phyloP scores from a whole-genome alignment of 192 early-diverging fungal genomes.

The Backusella luteola region DNA sequence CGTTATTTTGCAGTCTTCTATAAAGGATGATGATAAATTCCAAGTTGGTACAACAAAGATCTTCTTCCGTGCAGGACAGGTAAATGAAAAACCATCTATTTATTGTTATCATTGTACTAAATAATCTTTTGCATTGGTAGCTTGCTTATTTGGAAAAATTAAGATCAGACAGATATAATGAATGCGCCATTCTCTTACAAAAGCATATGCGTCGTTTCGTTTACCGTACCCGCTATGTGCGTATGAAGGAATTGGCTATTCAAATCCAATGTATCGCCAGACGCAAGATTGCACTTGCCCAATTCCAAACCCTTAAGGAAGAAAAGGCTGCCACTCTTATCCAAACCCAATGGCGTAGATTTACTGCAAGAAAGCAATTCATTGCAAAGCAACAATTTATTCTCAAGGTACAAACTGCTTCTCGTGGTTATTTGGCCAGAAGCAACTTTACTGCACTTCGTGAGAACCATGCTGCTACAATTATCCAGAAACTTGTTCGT shows the following conservation, averaged over 20 bases:
- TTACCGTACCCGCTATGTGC: slow-evolving; percentile 58
- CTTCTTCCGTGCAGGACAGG: slow-evolving; percentile 97
- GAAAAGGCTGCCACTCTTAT: slow-evolving; percentile 70
- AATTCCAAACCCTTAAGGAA: slow-evolving; percentile 54
- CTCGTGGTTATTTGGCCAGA: slow-evolving; percentile 70
- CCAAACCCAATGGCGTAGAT: slow-evolving; percentile 73
- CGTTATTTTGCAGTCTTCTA: slow-evolving; percentile 60
- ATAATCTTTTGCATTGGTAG: slow-evolving; percentile 3
- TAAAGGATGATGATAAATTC: slow-evolving; percentile 83
- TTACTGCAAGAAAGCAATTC: slow-evolving; percentile 53
- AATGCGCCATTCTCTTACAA: slow-evolving; percentile 84
- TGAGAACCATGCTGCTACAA: slow-evolving; percentile 65
- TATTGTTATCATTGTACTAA: neutral
- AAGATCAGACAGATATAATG: slow-evolving; percentile 77
- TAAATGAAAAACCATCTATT: slow-evolving; percentile 2
- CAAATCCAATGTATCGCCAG: slow-evolving; percentile 67
- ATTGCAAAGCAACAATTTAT: slow-evolving; percentile 46
- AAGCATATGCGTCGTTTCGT: slow-evolving; percentile 79
- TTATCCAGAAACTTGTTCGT: slow-evolving; percentile 75
- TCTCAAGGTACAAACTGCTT: slow-evolving; percentile 61
- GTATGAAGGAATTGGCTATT: slow-evolving; percentile 58
- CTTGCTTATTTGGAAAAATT: slow-evolving; percentile 87
- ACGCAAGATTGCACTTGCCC: slow-evolving; percentile 55
- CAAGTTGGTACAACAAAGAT: slow-evolving; percentile 95
- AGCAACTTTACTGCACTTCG: slow-evolving; percentile 54